phyloP scores from a whole-genome alignment of 2,329 filamentous ascomycete genomes.

The Penicillium thymicola region DNA sequence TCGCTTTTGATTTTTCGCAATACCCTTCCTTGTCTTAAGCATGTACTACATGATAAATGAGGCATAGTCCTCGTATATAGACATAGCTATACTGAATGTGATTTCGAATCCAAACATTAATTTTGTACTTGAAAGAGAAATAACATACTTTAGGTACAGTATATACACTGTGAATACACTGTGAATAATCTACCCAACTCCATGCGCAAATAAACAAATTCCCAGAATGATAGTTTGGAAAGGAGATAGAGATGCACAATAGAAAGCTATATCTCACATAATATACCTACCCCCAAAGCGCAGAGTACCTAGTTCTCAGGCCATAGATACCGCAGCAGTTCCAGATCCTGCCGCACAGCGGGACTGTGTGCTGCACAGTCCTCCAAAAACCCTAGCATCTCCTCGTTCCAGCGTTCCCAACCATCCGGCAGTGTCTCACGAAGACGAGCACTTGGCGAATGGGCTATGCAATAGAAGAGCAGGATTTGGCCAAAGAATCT shows the following conservation, averaged over 20 bases:
- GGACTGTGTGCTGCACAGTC: constrained; percentile 39
- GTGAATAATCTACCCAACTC: constrained; percentile 1
- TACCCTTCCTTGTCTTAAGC: constrained; percentile 9
- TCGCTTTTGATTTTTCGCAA: constrained; percentile 4
- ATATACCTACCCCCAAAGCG: background rate
- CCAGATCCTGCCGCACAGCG: constrained; percentile 40
- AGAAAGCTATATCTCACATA: background rate
- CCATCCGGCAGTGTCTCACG: constrained; percentile 36
- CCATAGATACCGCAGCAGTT: constrained; percentile 34
- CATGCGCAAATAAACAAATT: constrained; percentile 2
- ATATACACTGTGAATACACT: background rate
- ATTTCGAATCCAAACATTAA: background rate
- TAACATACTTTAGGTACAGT: background rate
- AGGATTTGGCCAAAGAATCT: constrained; percentile 45
- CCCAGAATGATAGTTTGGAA: background rate
- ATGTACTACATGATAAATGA: background rate
- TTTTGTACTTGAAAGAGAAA: background rate
- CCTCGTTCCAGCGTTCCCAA: constrained; percentile 42
- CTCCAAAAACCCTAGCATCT: constrained; percentile 41
- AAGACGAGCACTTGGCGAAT: constrained; percentile 35
- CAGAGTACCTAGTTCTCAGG: constrained; percentile 8
- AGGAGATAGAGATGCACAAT: background rate
- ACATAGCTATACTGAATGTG: background rate
- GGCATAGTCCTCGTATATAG: constrained; percentile 2
- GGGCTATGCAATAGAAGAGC: constrained; percentile 42